Conservation (phyloP, 1,284 basidiomycete genomes). For the Ustilago curta region DNA sequence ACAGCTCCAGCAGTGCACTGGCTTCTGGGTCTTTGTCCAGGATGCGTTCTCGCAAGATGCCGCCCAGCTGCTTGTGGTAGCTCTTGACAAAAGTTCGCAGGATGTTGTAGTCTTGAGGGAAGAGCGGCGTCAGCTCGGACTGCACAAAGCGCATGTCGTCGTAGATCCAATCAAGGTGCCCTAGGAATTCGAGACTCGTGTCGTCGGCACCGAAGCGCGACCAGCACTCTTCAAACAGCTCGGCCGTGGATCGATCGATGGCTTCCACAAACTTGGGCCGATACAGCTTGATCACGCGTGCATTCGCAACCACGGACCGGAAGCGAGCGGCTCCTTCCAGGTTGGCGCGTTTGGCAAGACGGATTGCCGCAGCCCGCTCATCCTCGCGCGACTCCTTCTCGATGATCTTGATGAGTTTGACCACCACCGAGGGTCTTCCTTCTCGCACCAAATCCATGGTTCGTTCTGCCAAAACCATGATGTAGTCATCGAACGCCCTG, state of each 20-base stretch:
- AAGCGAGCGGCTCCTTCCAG: slow-evolving; percentile 66
- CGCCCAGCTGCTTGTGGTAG: slow-evolving; percentile 91
- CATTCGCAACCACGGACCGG: slow-evolving; percentile 70
- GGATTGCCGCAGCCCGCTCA: slow-evolving; percentile 94
- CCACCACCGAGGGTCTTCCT: slow-evolving; percentile 84
- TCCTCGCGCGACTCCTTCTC: slow-evolving; percentile 93
- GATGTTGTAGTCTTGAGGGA: slow-evolving; percentile 92
- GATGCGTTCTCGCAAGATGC: slow-evolving; percentile 79
- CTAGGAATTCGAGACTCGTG: slow-evolving; percentile 81
- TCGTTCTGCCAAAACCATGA: slow-evolving; percentile 81
- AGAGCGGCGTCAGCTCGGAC: slow-evolving; percentile 86
- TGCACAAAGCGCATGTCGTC: slow-evolving; percentile 92
- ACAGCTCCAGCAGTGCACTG: slow-evolving; percentile 83
- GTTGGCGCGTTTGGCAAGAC: slow-evolving; percentile 93
- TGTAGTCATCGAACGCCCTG: slow-evolving; percentile 86
- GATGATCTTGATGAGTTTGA: slow-evolving; percentile 91
- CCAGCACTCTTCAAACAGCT: slow-evolving; percentile 80
- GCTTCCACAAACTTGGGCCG: slow-evolving; percentile 87
- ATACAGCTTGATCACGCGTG: slow-evolving; percentile 94
- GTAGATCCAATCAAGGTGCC: slow-evolving; percentile 88
- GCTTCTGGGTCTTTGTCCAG: slow-evolving; percentile 82
- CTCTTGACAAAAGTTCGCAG: slow-evolving; percentile 85
- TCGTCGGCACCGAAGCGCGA: slow-evolving; percentile 73
- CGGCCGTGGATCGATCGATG: slow-evolving; percentile 82
- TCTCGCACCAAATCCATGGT: slow-evolving; percentile 81